Base-by-base conservation (phyloP, 176 grass and related monocot species). In the Poa pratensis region DNA sequence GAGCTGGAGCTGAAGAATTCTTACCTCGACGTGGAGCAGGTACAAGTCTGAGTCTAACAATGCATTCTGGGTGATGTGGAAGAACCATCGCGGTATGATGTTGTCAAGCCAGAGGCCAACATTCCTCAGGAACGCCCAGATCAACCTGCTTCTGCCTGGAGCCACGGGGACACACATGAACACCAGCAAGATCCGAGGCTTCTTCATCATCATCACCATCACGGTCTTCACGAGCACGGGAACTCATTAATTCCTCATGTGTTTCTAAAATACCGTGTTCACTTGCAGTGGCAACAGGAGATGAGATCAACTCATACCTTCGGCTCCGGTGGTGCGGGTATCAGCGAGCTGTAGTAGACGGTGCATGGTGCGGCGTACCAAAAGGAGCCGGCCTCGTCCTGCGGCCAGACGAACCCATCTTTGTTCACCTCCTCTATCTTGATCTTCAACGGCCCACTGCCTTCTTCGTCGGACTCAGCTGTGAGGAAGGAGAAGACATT, bases 31-130 rank as follows among this genome's bases (percentile, higher is more conserved):
- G 50, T 97, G 92, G 26, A 97, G 89, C 69, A 97, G 94, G 84
- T 92, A 89, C 37, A 89, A 71, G 40, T 97, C 94, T 54, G 94
- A 97, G 89, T 97, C 94, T 50, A 97, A 63, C 70, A 97, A 64
- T 32, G 86, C 85, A 42, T 91, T 96, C 57, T 82, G 43, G 48
- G 2, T 43, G 30, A 91, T 69, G 80, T 93, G 94, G 84, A 32
- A 59, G 27, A 80, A 34, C 94, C 89, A 96, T 16, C 91, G 85
- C 4, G 91, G 94, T 77, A 88, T 37, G 62, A 97, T 75, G 70
- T 85, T 51, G 58, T 90, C 80, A 0, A 90, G 58, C 94, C 42
- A 45, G 27, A 94, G 67, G 32, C 89, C 42, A 10, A 10, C 7
- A 45, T 45, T 94, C 55, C 86, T 85, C 18, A 75, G 92, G 58